Evolutionary conservation across 306 rosid species (phyloP), one percentile per base, ranked within the genome.

Genomic region (Potentilla sterilis): DNA sequence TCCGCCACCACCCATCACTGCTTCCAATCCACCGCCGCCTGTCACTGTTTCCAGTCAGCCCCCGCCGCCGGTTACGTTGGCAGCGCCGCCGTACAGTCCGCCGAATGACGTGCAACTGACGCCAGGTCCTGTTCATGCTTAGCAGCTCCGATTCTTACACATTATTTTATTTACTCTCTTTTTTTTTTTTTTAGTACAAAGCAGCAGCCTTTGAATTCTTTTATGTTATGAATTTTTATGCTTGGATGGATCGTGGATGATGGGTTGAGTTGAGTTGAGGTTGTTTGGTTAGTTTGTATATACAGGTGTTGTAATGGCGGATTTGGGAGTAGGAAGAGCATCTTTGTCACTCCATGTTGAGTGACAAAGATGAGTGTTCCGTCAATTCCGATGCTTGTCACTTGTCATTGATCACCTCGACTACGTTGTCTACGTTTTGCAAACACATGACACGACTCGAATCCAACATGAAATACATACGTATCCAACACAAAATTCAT

Each of bases 71-170:
- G 80, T 44, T 38, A 37, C 65, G 0, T 5, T 28, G 38, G 91
- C 91, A 10, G 75, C 81, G 47, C 84, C 98, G 3, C 91, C 95
- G 5, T 21, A 32, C 44, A 77, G 73, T 57, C 87, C 88, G 0
- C 92, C 96, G 7, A 82, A 89, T 63, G 77, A 87, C 63, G 82
- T 43, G 70, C 68, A 62, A 46, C 68, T 69, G 63, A 78, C 81
- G 6, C 91, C 87, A 19, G 89, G 92, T 70, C 97, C 98, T 9
- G 82, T 72, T 66, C 86, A 82, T 72, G 70, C 90, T 65, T 70
- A 76, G 35, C 35, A 21, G 86, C 83, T 73, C 69, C 83, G 43
- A n/a, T 77, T 48, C 12, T 52, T 41, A 38, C 74, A 73, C 54
- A 24, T 73, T 70, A 9, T 16, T 14, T 42, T 16, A 6, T 47